These are phyloP conservation scores for Phragmites australis DNA, from an alignment of 176 grass and related monocot genomes.

Conservation along the genomic window DNA sequence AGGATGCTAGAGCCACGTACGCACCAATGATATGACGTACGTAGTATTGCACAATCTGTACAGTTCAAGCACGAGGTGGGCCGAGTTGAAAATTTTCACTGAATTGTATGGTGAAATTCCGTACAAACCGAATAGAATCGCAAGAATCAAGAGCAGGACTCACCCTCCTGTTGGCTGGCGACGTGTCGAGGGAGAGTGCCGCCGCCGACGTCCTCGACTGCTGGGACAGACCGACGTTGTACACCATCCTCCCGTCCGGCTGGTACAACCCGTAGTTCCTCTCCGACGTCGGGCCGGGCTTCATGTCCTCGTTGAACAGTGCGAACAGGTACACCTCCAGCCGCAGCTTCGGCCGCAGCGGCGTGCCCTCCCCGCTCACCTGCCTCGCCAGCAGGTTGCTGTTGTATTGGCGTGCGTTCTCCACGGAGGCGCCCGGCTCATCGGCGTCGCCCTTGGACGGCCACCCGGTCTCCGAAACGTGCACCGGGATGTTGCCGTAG, in stretches of 20 bases:
- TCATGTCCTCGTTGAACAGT: slow-evolving; percentile 96
- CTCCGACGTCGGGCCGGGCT: slow-evolving; percentile 81
- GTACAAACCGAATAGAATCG: not conserved
- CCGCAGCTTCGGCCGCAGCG: slow-evolving; percentile 59
- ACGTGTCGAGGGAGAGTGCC: slow-evolving; percentile 61
- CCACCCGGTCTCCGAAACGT: slow-evolving; percentile 96
- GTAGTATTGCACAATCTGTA: too few relatives aligned
- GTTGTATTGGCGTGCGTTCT: slow-evolving; percentile 82
- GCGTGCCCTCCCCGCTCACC: slow-evolving; percentile 70
- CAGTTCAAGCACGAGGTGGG: too few relatives aligned
- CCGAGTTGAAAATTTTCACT: not conserved
- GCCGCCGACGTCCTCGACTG: slow-evolving; percentile 45
- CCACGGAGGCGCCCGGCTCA: slow-evolving; percentile 75
- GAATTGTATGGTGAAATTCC: not conserved
- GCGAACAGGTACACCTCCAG: slow-evolving; percentile 95
- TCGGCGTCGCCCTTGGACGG: slow-evolving; percentile 82
- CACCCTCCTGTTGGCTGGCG: slow-evolving; percentile 37
- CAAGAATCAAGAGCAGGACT: not conserved
- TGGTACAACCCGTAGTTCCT: slow-evolving; percentile 86
- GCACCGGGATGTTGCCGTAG: slow-evolving; percentile 55
- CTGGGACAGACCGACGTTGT: slow-evolving; percentile 67
- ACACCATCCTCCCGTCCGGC: slow-evolving; percentile 78
- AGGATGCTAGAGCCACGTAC: too few relatives aligned
- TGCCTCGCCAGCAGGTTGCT: slow-evolving; percentile 76
- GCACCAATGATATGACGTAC: too few relatives aligned